Evolutionary conservation across 2,329 filamentous ascomycete genomes (phyloP), one percentile per base, ranked within the genome.

Genomic region (Myotisia sp.): DNA sequence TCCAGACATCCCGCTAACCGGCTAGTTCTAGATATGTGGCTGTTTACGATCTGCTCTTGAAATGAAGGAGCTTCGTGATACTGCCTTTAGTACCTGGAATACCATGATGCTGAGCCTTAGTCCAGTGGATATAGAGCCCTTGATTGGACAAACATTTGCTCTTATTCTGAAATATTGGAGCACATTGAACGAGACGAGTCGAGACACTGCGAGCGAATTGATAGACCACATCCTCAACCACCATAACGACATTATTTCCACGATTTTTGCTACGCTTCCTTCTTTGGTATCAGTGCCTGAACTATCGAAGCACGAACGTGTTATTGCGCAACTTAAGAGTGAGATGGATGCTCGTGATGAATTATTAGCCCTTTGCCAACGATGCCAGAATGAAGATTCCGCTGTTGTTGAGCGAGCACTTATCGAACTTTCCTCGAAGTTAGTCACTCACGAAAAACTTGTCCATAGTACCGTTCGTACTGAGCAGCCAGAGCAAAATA

Each of bases 101-200:
- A 69, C 76, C 6, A 76, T 98, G 59, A 68, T 95, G 12, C 70
- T 62, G 18, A 71, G 76, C 33, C 67, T 95, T 30, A 76, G 78
- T 6, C 75, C 77, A 37, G 78, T 85, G 16, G 86, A 94, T 48
- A 67, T 93, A 4, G 76, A 79, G 43, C 67, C 74, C 17, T 68
- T 94, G 23, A 63, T 95, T 6, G 85, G 93, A 51, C 85, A 87
- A 38, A 92, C 86, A 0, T 84, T 95, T 44, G 85, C 86, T 34
- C 73, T 93, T 26, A 75, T 95, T 31, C 76, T 79, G 16, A 76
- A 79, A 44, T 78, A 90, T 48, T 98, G 90, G 90, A 44, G 52
- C 3, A 56, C 47, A 2, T 76, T 95, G 37, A 73, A 76, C 14
- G 60, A 67, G 3, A 53, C 63, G 3, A 76, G 76, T 2, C 73